These are phyloP conservation scores for Leucoagaricus sp. DNA, from an alignment of 1,284 basidiomycete species.

Conservation along the genomic window DNA sequence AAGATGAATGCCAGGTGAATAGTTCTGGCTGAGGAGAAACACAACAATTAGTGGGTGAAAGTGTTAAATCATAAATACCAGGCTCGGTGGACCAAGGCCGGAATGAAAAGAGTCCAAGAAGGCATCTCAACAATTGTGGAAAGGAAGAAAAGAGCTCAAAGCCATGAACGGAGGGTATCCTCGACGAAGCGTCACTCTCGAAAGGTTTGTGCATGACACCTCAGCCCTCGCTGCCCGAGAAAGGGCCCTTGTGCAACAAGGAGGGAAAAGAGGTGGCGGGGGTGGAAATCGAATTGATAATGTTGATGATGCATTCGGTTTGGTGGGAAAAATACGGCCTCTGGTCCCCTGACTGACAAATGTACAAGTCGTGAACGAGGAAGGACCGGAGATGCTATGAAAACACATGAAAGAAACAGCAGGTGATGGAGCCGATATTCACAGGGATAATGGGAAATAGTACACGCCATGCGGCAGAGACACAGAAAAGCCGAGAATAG, in stretches of 20 bases:
- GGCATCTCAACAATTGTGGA: constrained; percentile 33
- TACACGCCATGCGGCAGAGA: constrained; percentile 31
- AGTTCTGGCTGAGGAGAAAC: constrained; percentile 6
- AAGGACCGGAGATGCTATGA: constrained; percentile 24
- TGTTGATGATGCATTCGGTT: constrained; percentile 13
- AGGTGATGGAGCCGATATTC: constrained; percentile 29
- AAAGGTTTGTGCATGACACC: neutral
- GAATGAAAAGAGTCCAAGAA: constrained; percentile 33
- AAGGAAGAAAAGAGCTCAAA: neutral
- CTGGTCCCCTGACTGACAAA: constrained; percentile 4
- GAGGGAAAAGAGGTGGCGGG: neutral
- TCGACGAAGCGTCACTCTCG: constrained; percentile 6
- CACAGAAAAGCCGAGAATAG: constrained; percentile 30
- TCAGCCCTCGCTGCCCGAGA: neutral
- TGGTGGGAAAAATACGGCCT: neutral
- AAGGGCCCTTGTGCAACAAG: constrained; percentile 6
- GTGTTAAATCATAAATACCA: constrained; percentile 17
- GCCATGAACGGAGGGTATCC: neutral
- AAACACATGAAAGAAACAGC: constrained; percentile 22
- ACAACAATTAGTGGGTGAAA: constrained; percentile 17
- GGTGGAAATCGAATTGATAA: neutral
- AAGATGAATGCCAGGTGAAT: constrained; percentile 1
- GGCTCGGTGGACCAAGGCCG: constrained; percentile 31
- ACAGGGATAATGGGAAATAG: constrained; percentile 31
- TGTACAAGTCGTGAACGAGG: constrained; percentile 6